Evolutionary conservation across 257 asterid species (phyloP).

Genomic region (Plantago ovata): DNA sequence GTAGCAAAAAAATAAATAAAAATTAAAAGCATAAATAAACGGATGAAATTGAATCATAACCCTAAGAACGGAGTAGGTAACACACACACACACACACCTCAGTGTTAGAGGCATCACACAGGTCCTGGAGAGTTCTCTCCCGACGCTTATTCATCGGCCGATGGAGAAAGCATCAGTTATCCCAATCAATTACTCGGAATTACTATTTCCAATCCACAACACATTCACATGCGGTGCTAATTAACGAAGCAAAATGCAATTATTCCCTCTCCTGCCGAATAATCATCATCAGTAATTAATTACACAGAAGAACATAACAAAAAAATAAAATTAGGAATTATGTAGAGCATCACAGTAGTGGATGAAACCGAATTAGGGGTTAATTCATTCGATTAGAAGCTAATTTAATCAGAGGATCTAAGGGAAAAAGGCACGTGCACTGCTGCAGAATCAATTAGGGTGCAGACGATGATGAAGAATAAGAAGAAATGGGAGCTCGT

Average conservation of each 20-base stretch:
- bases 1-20: conserved; percentile 7
- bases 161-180: conserved; percentile 43
- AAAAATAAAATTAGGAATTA: conserved; percentile 27
- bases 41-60: conserved; percentile 18
- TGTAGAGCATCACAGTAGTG: not conserved
- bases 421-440: conserved; percentile 4
- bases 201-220: conserved; percentile 16
- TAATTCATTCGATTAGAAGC: conserved; percentile 21
- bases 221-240: not conserved
- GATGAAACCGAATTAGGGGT: conserved; percentile 17
- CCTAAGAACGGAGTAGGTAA: conserved; percentile 33
- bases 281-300: conserved; percentile 15
- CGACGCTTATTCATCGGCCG: conserved; percentile 46
- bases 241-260: conserved; percentile 11
- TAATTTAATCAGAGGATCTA: conserved; percentile 23
- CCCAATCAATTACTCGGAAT: conserved; percentile 11
- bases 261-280: conserved; percentile 12
- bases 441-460: conserved; percentile 9
- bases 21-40: not conserved
- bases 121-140: conserved; percentile 47
- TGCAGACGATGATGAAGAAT: conserved; percentile 8
- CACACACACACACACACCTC: conserved; percentile 62
- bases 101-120: conserved; percentile 50
- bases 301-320: conserved; percentile 17
- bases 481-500: conserved; percentile 16